Conservation (phyloP, 2,329 filamentous ascomycete species). For the Alternaria tenuissima region DNA sequence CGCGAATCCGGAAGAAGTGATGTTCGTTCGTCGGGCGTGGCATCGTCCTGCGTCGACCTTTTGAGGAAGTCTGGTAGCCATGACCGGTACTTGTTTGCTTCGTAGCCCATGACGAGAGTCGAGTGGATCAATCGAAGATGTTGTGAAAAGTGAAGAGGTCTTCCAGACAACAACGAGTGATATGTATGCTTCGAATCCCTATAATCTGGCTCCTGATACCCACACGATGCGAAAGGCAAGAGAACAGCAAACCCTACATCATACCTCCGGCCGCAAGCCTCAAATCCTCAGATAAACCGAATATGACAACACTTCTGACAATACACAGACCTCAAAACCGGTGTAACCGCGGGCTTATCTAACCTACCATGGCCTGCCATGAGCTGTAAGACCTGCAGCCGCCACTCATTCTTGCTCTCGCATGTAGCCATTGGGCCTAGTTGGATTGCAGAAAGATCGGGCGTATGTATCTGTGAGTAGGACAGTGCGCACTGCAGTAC, state of each 20-base stretch:
- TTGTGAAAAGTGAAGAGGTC: background rate
- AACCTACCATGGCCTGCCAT: slow-evolving; percentile 13
- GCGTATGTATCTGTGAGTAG: slow-evolving; percentile 23
- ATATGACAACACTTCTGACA: slow-evolving; percentile 36
- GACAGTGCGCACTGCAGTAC: slow-evolving; percentile 27
- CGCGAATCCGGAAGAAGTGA: slow-evolving; percentile 53
- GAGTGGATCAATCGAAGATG: background rate
- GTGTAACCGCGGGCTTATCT: slow-evolving; percentile 23
- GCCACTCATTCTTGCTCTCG: slow-evolving; percentile 27
- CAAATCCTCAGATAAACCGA: slow-evolving; percentile 27
- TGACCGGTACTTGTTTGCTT: slow-evolving; percentile 27
- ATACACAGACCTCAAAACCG: slow-evolving; percentile 27
- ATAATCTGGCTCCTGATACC: background rate
- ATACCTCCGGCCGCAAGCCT: slow-evolving; percentile 10
- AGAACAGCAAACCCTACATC: slow-evolving; percentile 22
- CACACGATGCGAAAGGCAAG: slow-evolving; percentile 12
- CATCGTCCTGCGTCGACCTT: slow-evolving; percentile 26
- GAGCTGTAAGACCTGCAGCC: slow-evolving; percentile 21
- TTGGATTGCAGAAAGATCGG: slow-evolving; percentile 25
- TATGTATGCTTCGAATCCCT: slow-evolving; percentile 2
- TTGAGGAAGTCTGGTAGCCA: slow-evolving; percentile 44
- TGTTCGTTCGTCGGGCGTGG: slow-evolving; percentile 53
- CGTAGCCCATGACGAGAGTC: slow-evolving; percentile 31
- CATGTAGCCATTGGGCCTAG: slow-evolving; percentile 28
- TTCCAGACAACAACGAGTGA: background rate